Percentiles rank a stretch among this genome's conserved stretches.
These are phyloP conservation scores for Bretschneidera sinensis DNA, from an alignment of 345 rosid species.

Conservation along the genomic window DNA sequence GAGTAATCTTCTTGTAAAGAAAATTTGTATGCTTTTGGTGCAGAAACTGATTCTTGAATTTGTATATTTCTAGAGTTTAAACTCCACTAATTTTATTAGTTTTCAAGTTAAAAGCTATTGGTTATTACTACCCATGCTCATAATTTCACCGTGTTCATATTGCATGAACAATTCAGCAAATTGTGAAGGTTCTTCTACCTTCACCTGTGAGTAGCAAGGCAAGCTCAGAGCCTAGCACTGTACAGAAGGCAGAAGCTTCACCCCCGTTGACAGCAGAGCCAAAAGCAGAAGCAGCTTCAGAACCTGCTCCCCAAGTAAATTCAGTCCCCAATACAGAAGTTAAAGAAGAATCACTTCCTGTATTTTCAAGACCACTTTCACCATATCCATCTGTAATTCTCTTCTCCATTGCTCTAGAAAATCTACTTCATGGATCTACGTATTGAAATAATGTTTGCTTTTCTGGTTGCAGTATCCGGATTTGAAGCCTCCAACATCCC, in stretches of 20 bases:
- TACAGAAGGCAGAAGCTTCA: conserved; percentile 27
- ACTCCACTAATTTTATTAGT: background rate
- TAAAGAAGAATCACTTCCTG: conserved; percentile 40
- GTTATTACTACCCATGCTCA: too few species aligned
- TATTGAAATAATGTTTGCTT: conserved; percentile 1
- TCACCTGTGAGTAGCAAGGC: conserved; percentile 30
- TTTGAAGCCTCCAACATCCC: conserved; percentile 94
- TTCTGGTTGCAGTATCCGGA: conserved; percentile 78
- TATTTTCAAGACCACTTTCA: conserved; percentile 61
- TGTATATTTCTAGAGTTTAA: too few species aligned
- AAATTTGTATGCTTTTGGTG: too few species aligned
- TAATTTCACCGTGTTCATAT: conserved; percentile 3
- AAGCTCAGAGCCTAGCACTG: conserved; percentile 23
- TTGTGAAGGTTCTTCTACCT: conserved; percentile 83
- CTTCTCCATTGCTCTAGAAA: conserved; percentile 10
- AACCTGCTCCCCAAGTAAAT: conserved; percentile 46
- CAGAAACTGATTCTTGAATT: background rate
- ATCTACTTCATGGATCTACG: background rate
- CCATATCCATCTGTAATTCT: conserved; percentile 76
- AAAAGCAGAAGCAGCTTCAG: conserved; percentile 33
- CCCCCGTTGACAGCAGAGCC: conserved; percentile 4
- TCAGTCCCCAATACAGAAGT: conserved; percentile 47
- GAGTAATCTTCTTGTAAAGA: too few species aligned
- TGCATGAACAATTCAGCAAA: conserved; percentile 43
- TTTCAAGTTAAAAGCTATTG: too few species aligned